Evolutionary conservation across 768 basidiomycete genomes (phyloP).

Genomic region (Leucosporidium scottii): DNA sequence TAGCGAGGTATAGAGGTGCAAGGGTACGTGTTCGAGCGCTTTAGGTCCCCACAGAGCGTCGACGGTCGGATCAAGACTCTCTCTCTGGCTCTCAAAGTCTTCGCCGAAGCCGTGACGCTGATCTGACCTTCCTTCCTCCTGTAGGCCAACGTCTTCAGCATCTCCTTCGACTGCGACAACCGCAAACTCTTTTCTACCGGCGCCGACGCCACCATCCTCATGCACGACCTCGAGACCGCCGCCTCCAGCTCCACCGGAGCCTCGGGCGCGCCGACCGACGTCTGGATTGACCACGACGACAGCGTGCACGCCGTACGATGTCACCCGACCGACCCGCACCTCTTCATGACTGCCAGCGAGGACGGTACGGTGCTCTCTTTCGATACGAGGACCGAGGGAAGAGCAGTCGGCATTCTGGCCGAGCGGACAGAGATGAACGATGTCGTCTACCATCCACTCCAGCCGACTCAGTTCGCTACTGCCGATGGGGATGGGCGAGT

Average conservation of each 20-base stretch:
- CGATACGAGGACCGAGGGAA: conserved; percentile 11
- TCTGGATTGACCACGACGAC: conserved; percentile 21
- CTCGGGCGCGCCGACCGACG: not conserved
- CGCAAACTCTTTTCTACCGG: conserved; percentile 1
- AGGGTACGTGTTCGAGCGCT: not conserved
- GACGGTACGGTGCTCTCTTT: conserved; percentile 17
- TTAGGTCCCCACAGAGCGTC: not conserved
- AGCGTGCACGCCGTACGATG: conserved; percentile 6
- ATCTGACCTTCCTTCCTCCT: not conserved
- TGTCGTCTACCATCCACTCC: conserved; percentile 14
- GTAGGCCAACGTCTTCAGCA: conserved; percentile 27
- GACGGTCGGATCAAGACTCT: no score
- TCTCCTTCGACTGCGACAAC: conserved; percentile 9
- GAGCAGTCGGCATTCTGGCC: conserved; percentile 1
- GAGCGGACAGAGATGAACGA: conserved; percentile 13
- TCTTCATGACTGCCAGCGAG: conserved; percentile 20
- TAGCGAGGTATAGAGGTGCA: conserved; percentile 11
- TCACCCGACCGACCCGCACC: conserved; percentile 16
- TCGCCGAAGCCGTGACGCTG: not conserved
- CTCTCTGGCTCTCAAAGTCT: not conserved
- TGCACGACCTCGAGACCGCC: conserved; percentile 27
- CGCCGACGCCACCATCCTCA: conserved; percentile 17
- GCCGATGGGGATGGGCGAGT: conserved; percentile 5
- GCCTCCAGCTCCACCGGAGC: not conserved
- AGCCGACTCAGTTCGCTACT: conserved; percentile 19